These are phyloP conservation scores for Aspergillus spinulosporus DNA, from an alignment of 2,329 filamentous ascomycete genomes.

Conservation along the genomic window DNA sequence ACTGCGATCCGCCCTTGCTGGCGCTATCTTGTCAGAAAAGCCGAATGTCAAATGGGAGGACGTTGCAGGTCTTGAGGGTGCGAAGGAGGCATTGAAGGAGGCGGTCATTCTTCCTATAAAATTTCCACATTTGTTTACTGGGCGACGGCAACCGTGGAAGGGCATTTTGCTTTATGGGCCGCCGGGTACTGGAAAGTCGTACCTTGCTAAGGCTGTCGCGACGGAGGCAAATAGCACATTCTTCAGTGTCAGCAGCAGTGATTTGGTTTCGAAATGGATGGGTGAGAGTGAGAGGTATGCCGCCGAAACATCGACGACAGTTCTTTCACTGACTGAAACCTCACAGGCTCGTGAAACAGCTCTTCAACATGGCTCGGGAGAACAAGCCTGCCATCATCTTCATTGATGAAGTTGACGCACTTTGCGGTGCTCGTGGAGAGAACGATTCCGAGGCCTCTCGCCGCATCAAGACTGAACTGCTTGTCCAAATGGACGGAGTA, in stretches of 20 bases:
- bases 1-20: no score
- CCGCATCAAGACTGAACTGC: constrained; percentile 96
- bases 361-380: constrained; percentile 97
- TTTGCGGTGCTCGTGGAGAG: constrained; percentile 82
- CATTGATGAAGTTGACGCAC: constrained; percentile 95
- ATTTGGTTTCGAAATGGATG: constrained; percentile 99
- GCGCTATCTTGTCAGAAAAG: neutral
- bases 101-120: constrained; percentile 97
- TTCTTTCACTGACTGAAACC: no score
- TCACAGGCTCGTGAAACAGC: constrained; percentile 81
- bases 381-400: constrained; percentile 99
- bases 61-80: constrained; percentile 87
- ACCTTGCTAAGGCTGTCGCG: constrained; percentile 93
- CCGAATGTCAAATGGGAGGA: constrained; percentile 83
- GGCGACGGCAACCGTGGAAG: constrained; percentile 61
- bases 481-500: constrained; percentile 99
- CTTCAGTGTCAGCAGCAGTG: constrained; percentile 96
- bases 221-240: constrained; percentile 99
- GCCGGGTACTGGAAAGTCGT: constrained; percentile 95
- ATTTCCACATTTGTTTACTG: constrained; percentile 93
- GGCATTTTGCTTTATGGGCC: constrained; percentile 95
- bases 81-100: constrained; percentile 96
- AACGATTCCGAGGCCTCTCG: constrained; percentile 96
- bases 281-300: constrained; percentile 92
- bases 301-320: neutral